A percentile compares a stretch with the other conserved stretches of the same genome.
phyloP scores from a whole-genome alignment of 164 flowering plant species.

The Magnolia sinica region DNA sequence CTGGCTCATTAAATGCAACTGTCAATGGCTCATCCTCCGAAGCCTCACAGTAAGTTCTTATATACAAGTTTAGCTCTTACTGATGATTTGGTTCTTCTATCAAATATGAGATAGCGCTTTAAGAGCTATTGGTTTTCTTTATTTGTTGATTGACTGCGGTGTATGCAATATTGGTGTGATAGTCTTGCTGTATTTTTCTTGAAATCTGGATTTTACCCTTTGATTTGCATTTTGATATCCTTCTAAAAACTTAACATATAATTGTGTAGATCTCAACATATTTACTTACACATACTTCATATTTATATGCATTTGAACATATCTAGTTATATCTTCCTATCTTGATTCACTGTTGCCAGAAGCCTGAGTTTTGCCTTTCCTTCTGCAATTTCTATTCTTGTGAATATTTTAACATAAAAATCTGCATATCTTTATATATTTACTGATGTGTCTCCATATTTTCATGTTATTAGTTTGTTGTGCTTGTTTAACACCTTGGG shows the following conservation, averaged over 20 bases:
- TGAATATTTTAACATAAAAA: no score
- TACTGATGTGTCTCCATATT: not conserved
- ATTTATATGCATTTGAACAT: not conserved
- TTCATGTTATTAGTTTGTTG: not conserved
- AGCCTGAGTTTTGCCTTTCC: not conserved
- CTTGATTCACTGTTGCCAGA: not conserved
- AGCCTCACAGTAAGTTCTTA: conserved; percentile 35
- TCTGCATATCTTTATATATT: not conserved
- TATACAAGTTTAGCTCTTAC: not conserved
- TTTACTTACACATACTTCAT: not conserved
- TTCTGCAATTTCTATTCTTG: not conserved
- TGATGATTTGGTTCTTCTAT: not conserved
- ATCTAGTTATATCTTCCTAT: not conserved
- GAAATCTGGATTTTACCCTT: no score
- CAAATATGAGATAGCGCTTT: not conserved
- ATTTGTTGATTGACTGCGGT: not conserved
- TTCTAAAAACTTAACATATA: not conserved
- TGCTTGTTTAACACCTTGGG: not conserved
- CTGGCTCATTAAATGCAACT: conserved; percentile 25
- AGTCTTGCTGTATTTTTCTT: not conserved
- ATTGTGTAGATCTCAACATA: not conserved
- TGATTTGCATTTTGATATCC: not conserved
- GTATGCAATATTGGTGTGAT: no score
- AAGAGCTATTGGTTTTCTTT: not conserved
- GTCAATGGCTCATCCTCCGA: conserved; percentile 23